phyloP scores from a whole-genome alignment of 164 flowering plant genomes.

The Houttuynia cordata region DNA sequence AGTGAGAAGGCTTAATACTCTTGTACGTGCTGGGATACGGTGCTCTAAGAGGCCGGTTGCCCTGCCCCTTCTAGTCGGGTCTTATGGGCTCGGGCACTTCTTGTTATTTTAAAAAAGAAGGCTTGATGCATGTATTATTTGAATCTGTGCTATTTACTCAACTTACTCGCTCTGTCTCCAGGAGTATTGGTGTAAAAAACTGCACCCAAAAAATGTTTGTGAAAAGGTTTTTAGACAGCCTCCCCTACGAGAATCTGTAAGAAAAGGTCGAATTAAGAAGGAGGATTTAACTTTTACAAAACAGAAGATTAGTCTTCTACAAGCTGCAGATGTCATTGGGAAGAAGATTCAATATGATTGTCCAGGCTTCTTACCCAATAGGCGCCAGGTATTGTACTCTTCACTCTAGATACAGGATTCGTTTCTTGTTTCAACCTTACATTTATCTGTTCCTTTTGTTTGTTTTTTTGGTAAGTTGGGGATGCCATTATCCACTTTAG shows the following conservation, averaged over 20 bases:
- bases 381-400: conserved; percentile 64
- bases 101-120: too few relatives aligned
- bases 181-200: conserved; percentile 98
- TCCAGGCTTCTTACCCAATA: conserved; percentile 82
- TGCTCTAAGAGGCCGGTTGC: too few relatives aligned
- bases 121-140: too few relatives aligned
- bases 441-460: not conserved
- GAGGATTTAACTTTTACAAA: conserved; percentile 64
- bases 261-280: conserved; percentile 55
- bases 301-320: conserved; percentile 58
- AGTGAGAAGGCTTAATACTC: not conserved
- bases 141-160: not conserved
- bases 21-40: too few relatives aligned
- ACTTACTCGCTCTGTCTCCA: conserved; percentile 11
- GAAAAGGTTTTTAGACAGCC: conserved; percentile 94
- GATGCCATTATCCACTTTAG: not conserved
- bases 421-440: not conserved
- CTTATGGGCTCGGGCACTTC: too few relatives aligned
- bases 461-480: not conserved
- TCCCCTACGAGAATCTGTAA: conserved; percentile 63
- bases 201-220: conserved; percentile 90
- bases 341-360: conserved; percentile 80
- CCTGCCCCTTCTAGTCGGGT: too few relatives aligned
- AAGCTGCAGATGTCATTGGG: conserved; percentile 79
- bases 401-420: not conserved